Base-by-base conservation (phyloP, 495 filamentous ascomycete genomes). In the Neurospora discreta region DNA sequence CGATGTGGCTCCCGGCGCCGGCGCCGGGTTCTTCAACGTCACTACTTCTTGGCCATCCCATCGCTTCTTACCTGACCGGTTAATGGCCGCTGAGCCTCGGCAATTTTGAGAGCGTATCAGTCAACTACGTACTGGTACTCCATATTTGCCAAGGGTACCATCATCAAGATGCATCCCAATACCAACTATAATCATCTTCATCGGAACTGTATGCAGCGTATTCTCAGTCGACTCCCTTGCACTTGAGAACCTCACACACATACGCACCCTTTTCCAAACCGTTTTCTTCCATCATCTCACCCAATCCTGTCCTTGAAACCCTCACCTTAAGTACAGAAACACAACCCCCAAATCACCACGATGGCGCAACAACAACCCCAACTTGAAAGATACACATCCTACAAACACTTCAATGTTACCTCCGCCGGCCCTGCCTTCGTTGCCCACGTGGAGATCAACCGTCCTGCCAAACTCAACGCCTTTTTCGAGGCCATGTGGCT, bases 401-500 rank as follows among this genome's bases (percentile, higher is more conserved):
- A 86, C 83, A 83, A 91, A 72, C 85, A 95, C 85, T 98, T 95
- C 87, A 88, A 89, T 71, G 84, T 98, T 73, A 86, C 87, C 26
- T 90, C 90, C 71, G 93, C 94, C 0, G 74, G 80, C 16, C 84
- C 90, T 71, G 15, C 26, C 52, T 89, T 89, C 82, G 92, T 98
- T 44, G 93, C 92, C 11, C 93, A 97, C 79, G 93, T 99, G 69
- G 91, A 98, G 80, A 97, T 97, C 83, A 94, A 97, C 84, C 89
- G 95, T 9, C 89, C 95, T 1, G 81, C 89, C 69, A 98, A 97
- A 83, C 83, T 97, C 79, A 99, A 99, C 81, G 90, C 95, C 71
- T 98, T 98, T 81, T 83, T 88, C 73, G 90, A 94, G 81, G 84
- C 90, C 60, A 97, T 98, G 93, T 99, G 95, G 94, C 82, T 90